phyloP scores from a whole-genome alignment of 108 stramenopile species.

The Seminavis robusta region DNA sequence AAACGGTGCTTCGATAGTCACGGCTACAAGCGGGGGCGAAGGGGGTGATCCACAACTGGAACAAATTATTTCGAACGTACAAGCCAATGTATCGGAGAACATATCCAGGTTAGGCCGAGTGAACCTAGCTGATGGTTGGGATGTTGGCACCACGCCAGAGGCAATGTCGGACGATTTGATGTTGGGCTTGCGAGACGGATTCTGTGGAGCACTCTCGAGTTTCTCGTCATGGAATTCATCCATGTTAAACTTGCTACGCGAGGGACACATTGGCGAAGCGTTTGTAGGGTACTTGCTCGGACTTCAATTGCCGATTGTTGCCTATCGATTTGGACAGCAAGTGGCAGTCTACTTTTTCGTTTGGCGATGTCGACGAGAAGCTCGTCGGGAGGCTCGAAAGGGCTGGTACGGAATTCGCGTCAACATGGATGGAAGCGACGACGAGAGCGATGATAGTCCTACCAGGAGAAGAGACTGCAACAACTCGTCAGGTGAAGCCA shows the following conservation, averaged over 20 bases:
- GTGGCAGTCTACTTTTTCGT: conserved; percentile 79
- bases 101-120: conserved; percentile 50
- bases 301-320: conserved; percentile 68
- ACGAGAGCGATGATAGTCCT: conserved; percentile 4
- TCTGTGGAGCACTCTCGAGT: conserved; percentile 74
- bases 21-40: background rate
- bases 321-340: conserved; percentile 80
- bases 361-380: conserved; percentile 70
- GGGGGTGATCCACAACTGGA: conserved; percentile 22
- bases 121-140: conserved; percentile 72
- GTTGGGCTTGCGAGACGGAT: conserved; percentile 73
- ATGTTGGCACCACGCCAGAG: conserved; percentile 72
- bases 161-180: conserved; percentile 78
- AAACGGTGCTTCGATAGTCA: background rate
- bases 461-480: too few relatives aligned
- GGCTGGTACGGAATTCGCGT: conserved; percentile 74
- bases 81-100: conserved; percentile 42
- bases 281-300: conserved; percentile 68
- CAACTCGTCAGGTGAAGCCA: background rate
- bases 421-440: conserved; percentile 30
- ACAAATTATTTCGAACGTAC: conserved; percentile 42
- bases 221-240: conserved; percentile 75
- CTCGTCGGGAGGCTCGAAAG: conserved; percentile 48
- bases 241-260: conserved; percentile 59
- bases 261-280: conserved; percentile 60